A percentile compares a stretch with the other conserved stretches of the same genome.
Conservation (phyloP, 2,329 filamentous ascomycete genomes). For the Magnaporthiopsis incrustans region DNA sequence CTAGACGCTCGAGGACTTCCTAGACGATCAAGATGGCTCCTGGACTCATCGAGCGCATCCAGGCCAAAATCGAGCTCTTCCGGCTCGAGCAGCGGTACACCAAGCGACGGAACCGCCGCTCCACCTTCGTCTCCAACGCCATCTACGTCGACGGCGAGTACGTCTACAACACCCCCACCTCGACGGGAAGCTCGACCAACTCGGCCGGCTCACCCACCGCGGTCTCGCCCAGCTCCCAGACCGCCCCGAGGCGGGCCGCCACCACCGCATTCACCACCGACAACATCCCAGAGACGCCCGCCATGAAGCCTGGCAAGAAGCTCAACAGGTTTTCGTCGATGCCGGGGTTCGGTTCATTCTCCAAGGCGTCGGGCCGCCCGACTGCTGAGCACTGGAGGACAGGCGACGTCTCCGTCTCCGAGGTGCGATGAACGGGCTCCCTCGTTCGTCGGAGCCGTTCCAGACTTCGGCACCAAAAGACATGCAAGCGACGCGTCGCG, state of each 20-base stretch:
- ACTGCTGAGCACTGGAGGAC: constrained; percentile 32
- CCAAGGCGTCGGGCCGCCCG: constrained; percentile 23
- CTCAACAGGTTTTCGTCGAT: constrained; percentile 49
- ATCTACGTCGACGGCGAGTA: constrained; percentile 96
- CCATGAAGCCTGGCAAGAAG: constrained; percentile 34
- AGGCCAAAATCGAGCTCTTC: constrained; percentile 78
- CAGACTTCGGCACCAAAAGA: not conserved
- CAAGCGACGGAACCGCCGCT: constrained; percentile 75
- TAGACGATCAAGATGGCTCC: constrained; percentile 16
- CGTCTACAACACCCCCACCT: constrained; percentile 62
- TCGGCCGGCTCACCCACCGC: constrained; percentile 19
- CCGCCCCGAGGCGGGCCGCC: constrained; percentile 18
- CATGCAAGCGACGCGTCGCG: not conserved
- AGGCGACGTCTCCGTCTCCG: constrained; percentile 14
- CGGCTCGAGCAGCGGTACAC: constrained; percentile 94
- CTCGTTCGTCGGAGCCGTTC: not conserved
- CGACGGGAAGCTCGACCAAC: constrained; percentile 48
- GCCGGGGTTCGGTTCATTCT: constrained; percentile 41
- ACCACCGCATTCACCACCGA: constrained; percentile 16
- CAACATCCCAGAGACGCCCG: constrained; percentile 9
- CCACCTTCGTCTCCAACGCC: constrained; percentile 80
- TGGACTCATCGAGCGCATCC: constrained; percentile 50
- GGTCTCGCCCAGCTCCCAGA: constrained; percentile 28
- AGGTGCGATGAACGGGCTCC: constrained; percentile 11
- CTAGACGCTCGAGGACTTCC: not conserved